Evolutionary conservation across 371 early-diverging fungal species (phyloP).

Genomic region (Apophysomyces trapeziformis): DNA sequence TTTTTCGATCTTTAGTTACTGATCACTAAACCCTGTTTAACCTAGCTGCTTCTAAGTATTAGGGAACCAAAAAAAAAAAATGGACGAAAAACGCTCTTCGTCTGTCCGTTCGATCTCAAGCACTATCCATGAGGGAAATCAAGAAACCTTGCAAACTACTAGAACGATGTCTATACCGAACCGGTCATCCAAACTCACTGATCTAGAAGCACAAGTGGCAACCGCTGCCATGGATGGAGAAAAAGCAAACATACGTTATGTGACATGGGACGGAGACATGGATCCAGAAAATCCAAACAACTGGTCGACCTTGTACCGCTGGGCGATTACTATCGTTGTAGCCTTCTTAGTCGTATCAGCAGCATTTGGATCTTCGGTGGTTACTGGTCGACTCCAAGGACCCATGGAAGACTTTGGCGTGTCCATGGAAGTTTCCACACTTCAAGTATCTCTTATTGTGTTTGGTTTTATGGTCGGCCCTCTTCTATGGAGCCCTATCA

Average conservation of each 20-base stretch:
- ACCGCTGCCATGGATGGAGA: neutral
- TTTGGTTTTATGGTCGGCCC: slow-evolving; percentile 52
- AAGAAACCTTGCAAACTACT: neutral
- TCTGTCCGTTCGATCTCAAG: neutral
- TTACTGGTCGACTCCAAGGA: slow-evolving; percentile 37
- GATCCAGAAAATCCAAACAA: slow-evolving; percentile 52
- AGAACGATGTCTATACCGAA: neutral
- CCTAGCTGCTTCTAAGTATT: too few species aligned
- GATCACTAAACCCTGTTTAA: too few species aligned
- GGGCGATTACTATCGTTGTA: slow-evolving; percentile 37
- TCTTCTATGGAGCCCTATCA: slow-evolving; percentile 50
- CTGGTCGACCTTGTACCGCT: slow-evolving; percentile 38
- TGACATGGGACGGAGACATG: slow-evolving; percentile 35
- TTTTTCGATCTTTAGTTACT: too few species aligned
- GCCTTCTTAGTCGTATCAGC: slow-evolving; percentile 40
- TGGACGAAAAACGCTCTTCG: neutral
- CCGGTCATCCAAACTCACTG: slow-evolving; percentile 11
- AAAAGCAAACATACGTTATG: slow-evolving; percentile 30
- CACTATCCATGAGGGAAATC: neutral
- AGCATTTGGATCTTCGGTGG: slow-evolving; percentile 48
- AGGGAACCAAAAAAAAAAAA: too few species aligned
- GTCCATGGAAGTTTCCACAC: slow-evolving; percentile 36
- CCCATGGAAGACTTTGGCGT: slow-evolving; percentile 36
- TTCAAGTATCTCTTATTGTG: slow-evolving; percentile 50
- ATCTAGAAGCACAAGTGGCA: slow-evolving; percentile 12